Evolutionary conservation across 768 basidiomycete species (phyloP), one percentile per base, ranked within the genome.

Genomic region (Mrakia blollopis): DNA sequence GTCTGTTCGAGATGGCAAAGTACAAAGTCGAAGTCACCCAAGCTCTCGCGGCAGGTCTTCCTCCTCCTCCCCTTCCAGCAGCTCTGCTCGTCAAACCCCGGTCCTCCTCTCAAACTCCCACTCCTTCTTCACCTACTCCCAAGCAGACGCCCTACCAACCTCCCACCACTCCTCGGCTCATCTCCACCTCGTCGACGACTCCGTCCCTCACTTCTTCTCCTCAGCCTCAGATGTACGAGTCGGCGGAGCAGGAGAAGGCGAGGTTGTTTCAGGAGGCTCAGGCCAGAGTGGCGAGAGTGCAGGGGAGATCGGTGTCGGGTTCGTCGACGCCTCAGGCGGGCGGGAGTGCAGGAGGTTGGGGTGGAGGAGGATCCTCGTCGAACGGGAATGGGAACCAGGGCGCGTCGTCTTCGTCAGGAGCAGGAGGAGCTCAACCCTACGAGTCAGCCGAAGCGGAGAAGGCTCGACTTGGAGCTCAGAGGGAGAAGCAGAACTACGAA

Each of bases 211-310:
- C 37, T 21, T 39, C 25, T 16, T 37, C 35, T 7, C 35, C 39
- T 21, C 37, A 39, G 18, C 37, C 23, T 5, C 30, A 30, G n/a
- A 8, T 3, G 1, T 74, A 47, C 41, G 73, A 74, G 47, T 50
- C 73, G 62, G 73, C 73, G 6, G 63, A 65, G 73, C 62, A 73
- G 44, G 73, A 73, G 44, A 73, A 73, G 61, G 61, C 73, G 39
- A 37, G 73, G 44, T 54, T 73, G 41, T 73, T 41, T 61, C 54
- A 73, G 41, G 28, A 60, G 9, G 73, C 73, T 41, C 73, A 73
- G 73, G 32, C n/a, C 28, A 44, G 61, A 10, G 73, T 74, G 44
- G 14, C 73, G 30, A 16, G 18, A 9, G 25, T 44, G 1, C 73
- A 74, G 9, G 44, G 28, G 6, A 47, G 47, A 6, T 47, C 69